A percentile compares a stretch with the other conserved stretches of the same genome.
These are phyloP conservation scores for Mycena venus DNA, from an alignment of 768 basidiomycete species.

Conservation along the genomic window DNA sequence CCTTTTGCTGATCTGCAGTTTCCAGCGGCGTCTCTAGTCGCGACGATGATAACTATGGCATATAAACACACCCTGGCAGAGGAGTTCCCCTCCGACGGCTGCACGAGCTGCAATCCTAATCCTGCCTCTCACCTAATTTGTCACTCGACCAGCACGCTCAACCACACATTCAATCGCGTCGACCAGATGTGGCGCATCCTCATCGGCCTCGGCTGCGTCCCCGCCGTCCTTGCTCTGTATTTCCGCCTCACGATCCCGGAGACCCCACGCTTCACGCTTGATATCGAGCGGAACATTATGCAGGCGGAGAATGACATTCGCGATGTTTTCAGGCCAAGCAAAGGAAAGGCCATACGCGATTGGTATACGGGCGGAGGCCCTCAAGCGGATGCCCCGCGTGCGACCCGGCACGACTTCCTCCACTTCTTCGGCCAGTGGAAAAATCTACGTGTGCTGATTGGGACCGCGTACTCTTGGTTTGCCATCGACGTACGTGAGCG, in stretches of 20 bases:
- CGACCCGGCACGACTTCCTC: conserved; percentile 75
- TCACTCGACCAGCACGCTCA: not conserved
- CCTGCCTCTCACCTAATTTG: not conserved
- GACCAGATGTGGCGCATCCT: conserved; percentile 90
- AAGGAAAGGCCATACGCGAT: conserved; percentile 62
- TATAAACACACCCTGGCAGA: not conserved
- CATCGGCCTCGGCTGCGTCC: conserved; percentile 89
- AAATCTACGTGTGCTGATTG: conserved; percentile 84
- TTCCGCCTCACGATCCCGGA: conserved; percentile 97
- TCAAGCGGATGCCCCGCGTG: conserved; percentile 77
- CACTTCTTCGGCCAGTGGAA: conserved; percentile 78
- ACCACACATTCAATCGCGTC: conserved; percentile 56
- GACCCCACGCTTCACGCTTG: conserved; percentile 92
- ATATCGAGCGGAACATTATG: conserved; percentile 86
- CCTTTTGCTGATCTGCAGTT: not conserved
- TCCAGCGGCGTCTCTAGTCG: conserved; percentile 71
- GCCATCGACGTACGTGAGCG: conserved; percentile 84
- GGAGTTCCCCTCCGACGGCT: not conserved
- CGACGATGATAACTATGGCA: conserved; percentile 33
- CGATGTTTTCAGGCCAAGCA: conserved; percentile 67
- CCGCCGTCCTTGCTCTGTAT: conserved; percentile 85
- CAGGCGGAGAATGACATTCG: conserved; percentile 83
- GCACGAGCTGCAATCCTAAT: not conserved
- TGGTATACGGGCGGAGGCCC: conserved; percentile 75
- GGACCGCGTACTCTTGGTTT: conserved; percentile 88